Evolutionary conservation across 345 rosid genomes (phyloP).

Genomic region (Eucalyptus cloeziana): DNA sequence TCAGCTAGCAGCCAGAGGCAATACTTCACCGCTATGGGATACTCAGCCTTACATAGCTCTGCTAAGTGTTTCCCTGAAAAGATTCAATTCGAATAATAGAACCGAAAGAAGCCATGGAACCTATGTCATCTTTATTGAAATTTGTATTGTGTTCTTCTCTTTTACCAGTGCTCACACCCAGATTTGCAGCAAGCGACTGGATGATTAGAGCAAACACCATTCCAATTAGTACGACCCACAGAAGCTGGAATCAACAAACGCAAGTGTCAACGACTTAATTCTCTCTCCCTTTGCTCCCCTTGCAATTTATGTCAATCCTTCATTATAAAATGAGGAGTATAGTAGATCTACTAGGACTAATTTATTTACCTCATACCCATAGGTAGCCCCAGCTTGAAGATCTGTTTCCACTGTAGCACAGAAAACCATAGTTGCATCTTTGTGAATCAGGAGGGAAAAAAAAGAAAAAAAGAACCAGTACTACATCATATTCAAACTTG

Average conservation of each 20-base stretch:
- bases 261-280: neutral
- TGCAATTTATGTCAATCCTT: neutral
- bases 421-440: neutral
- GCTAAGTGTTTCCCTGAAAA: slow-evolving; percentile 51
- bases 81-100: neutral
- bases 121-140: neutral
- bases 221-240: slow-evolving; percentile 56
- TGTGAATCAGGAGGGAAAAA: neutral
- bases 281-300: neutral
- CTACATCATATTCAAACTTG: neutral
- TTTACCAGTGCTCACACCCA: slow-evolving; percentile 61
- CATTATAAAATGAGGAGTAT: neutral
- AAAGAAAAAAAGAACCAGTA: neutral
- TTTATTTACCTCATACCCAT: slow-evolving; percentile 30
- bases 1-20: slow-evolving; percentile 67
- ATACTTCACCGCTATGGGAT: slow-evolving; percentile 31
- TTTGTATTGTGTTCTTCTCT: neutral
- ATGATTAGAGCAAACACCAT: slow-evolving; percentile 51
- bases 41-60: slow-evolving; percentile 61
- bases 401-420: slow-evolving; percentile 55
- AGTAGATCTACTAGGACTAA: neutral
- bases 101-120: neutral
- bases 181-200: slow-evolving; percentile 63
- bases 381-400: slow-evolving; percentile 57
- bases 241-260: slow-evolving; percentile 17